These are phyloP conservation scores for Albatrellus ellisii DNA, from an alignment of 768 basidiomycete species.

Conservation along the genomic window DNA sequence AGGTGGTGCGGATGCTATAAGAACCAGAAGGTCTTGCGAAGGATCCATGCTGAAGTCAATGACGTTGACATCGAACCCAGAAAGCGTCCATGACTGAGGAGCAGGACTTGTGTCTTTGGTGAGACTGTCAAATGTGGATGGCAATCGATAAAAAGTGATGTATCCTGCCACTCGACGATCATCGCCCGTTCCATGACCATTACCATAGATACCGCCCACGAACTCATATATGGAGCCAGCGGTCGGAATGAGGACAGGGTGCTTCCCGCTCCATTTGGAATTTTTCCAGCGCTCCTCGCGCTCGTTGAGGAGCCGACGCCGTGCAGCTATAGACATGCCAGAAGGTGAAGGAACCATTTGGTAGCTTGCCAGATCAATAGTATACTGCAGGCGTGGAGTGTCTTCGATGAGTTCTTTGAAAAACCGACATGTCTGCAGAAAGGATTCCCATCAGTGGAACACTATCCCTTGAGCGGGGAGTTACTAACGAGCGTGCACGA, in stretches of 20 bases:
- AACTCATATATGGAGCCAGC: conserved; percentile 40
- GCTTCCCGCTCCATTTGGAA: conserved; percentile 25
- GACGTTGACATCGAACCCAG: conserved; percentile 28
- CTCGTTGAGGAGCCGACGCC: conserved; percentile 27
- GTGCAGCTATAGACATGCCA: conserved; percentile 24
- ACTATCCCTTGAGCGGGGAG: not conserved
- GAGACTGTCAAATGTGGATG: conserved; percentile 8
- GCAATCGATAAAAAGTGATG: conserved; percentile 39
- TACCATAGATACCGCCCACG: conserved; percentile 36
- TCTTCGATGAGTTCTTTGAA: not conserved
- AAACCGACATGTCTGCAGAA: not conserved
- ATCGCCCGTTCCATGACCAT: conserved; percentile 30
- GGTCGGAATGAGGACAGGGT: conserved; percentile 27
- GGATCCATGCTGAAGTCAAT: conserved; percentile 49
- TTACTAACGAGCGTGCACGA: conserved; percentile 20
- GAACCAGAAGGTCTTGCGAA: conserved; percentile 37
- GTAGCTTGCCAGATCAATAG: conserved; percentile 34
- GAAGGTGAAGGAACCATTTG: conserved; percentile 27
- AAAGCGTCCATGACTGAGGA: conserved; percentile 28
- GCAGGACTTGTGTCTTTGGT: conserved; percentile 15
- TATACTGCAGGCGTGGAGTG: conserved; percentile 26
- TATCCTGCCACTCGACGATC: conserved; percentile 13
- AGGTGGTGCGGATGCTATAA: conserved; percentile 26
- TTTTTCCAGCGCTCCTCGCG: conserved; percentile 37
- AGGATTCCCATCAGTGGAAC: not conserved